Base-by-base conservation (phyloP, 495 filamentous ascomycete genomes). In the Penicillium angulare region DNA sequence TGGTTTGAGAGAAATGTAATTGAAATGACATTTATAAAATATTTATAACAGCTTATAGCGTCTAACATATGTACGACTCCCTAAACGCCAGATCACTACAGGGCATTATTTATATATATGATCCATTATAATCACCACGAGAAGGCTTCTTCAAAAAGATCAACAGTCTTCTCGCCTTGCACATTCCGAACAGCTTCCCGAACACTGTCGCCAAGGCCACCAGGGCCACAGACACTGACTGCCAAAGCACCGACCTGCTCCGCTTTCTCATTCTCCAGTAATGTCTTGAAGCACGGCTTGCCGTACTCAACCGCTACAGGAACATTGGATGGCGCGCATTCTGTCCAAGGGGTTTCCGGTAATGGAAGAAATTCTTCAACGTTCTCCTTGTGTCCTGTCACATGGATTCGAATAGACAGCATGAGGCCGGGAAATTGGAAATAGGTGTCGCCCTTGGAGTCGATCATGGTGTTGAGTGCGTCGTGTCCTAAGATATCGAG, bases 171-270 rank as follows among this genome's bases (percentile, higher is more conserved):
- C 39, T 56, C 47, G 6, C 65, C 69, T 42, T 72, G 66, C 7
- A 63, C 63, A 43, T 63, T 43, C 3, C 73, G 57, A 3, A 75
- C 72, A 16, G 66, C 65, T 45, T 64, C 55, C 7, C 73, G 63
- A 15, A 77, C 71, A 53, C 71, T 70, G 51, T 77, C 73, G n/a
- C 70, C 69, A 45, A 77, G 56, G 0, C 61, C 58, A 22, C 72
- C 72, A 26, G 72, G 72, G 32, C 73, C 73, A 42, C 73, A 77
- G 0, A 77, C 69, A 57, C 69, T 74, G 7, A 75, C 73, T 1
- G 72, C 72, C 65, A 77, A 61, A 7, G 72, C 72, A 17, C 72
- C 73, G 3, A 75, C 57, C 35, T 75, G 72, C 34, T 61, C 43
- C 6, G 60, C 59, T 42, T 64, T 72, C 48, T 74, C 71, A 10